phyloP scores from a whole-genome alignment of 1,284 basidiomycete genomes.

The Fistulina hepatica region DNA sequence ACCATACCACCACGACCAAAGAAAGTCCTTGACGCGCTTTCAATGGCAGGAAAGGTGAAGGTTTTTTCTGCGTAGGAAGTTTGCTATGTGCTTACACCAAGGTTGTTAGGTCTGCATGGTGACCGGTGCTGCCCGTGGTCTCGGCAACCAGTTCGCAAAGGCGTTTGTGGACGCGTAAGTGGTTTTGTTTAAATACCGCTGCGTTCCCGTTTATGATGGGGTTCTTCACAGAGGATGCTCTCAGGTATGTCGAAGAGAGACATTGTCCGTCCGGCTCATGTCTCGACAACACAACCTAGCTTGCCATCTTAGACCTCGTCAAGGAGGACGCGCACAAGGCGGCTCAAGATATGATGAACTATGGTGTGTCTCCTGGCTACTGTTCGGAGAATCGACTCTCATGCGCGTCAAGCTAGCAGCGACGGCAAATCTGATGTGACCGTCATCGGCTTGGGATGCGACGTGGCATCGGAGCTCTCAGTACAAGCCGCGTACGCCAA shows the following conservation, averaged over 20 bases:
- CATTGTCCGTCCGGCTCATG: too few species aligned
- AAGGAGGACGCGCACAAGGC: conserved; percentile 61
- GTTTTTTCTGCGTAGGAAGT: not conserved
- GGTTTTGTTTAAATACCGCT: conserved; percentile 3
- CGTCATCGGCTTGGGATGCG: conserved; percentile 74
- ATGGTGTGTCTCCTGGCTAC: not conserved
- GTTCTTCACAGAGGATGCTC: conserved; percentile 53
- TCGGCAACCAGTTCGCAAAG: conserved; percentile 82
- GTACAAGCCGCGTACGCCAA: conserved; percentile 65
- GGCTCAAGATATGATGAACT: conserved; percentile 54
- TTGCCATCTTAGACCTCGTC: conserved; percentile 82
- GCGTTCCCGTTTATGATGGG: too few species aligned
- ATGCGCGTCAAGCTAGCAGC: conserved; percentile 41
- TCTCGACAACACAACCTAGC: too few species aligned
- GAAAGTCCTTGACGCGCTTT: conserved; percentile 51
- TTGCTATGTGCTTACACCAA: not conserved
- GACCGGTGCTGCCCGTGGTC: conserved; percentile 88
- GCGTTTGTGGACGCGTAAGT: conserved; percentile 81
- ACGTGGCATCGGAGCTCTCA: conserved; percentile 76
- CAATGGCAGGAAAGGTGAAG: conserved; percentile 56
- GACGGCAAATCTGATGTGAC: conserved; percentile 49
- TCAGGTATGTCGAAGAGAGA: too few species aligned
- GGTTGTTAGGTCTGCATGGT: conserved; percentile 71
- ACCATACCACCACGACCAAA: conserved; percentile 15
- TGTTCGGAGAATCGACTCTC: conserved; percentile 4